These are phyloP conservation scores for Pilaira anomala DNA, from an alignment of 192 early-diverging fungal species.

Conservation along the genomic window DNA sequence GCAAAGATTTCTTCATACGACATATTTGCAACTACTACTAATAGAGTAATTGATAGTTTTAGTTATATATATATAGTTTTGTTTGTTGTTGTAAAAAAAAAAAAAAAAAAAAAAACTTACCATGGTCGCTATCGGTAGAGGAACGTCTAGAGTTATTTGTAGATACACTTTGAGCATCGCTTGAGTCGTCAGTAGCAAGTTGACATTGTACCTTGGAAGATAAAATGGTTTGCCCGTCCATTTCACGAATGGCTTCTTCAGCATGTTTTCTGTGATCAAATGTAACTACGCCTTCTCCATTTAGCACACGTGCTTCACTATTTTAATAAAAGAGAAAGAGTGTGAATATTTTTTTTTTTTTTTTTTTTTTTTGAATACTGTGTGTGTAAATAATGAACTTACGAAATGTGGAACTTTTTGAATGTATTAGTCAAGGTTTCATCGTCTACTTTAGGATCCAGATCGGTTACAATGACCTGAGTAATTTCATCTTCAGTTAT, in stretches of 20 bases:
- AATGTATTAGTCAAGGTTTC: neutral
- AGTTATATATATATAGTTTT: too few species aligned
- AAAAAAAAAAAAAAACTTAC: neutral
- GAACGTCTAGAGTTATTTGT: neutral
- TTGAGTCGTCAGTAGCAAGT: conserved; percentile 79
- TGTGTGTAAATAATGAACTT: neutral
- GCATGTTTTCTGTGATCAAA: conserved; percentile 81
- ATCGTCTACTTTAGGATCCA: neutral
- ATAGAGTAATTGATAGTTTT: too few species aligned
- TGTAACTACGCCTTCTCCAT: conserved; percentile 83
- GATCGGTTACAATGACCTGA: conserved; percentile 13
- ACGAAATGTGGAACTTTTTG: conserved; percentile 6
- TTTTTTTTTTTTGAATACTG: too few species aligned
- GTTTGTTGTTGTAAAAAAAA: too few species aligned
- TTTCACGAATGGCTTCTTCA: conserved; percentile 72
- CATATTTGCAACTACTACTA: conserved; percentile 28
- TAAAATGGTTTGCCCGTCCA: conserved; percentile 86
- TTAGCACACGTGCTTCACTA: conserved; percentile 71
- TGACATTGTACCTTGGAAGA: conserved; percentile 80
- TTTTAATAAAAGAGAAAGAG: too few species aligned
- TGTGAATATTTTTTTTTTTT: too few species aligned
- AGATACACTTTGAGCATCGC: neutral
- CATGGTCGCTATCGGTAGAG: conserved; percentile 8
- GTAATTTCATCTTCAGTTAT: too few species aligned
- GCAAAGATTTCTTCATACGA: conserved; percentile 70